Conservation (phyloP, 225 moss, liverwort and hornwort genomes). For the Climacium dendroides region DNA sequence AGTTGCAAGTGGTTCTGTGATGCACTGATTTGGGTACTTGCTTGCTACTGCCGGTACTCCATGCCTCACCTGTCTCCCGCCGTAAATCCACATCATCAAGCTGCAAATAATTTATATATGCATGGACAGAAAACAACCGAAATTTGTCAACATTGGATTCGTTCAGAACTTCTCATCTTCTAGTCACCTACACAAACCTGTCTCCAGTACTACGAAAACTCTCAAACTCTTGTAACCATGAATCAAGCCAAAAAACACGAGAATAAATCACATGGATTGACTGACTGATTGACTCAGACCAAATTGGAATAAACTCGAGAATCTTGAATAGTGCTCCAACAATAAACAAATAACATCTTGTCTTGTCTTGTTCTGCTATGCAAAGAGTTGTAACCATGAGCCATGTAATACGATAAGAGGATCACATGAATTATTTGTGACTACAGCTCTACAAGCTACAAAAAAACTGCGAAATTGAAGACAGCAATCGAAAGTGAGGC, state of each 20-base stretch:
- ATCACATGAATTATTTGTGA: background rate
- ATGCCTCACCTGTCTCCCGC: constrained; percentile 47
- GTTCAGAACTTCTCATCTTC: background rate
- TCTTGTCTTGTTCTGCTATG: background rate
- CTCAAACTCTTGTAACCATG: background rate
- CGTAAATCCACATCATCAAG: constrained; percentile 51
- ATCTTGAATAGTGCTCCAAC: background rate
- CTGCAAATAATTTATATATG: constrained; percentile 31
- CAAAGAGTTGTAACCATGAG: background rate
- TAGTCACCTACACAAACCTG: background rate
- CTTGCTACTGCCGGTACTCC: constrained; percentile 12
- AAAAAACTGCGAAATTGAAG: background rate
- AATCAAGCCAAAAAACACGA: background rate
- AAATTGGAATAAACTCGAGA: background rate
- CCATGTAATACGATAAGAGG: background rate
- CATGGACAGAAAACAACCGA: constrained; percentile 20
- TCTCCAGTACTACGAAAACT: background rate
- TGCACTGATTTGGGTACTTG: constrained; percentile 21
- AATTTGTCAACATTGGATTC: background rate
- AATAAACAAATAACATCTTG: background rate
- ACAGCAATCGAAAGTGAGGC: background rate
- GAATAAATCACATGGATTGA: background rate
- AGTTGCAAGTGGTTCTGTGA: constrained; percentile 35
- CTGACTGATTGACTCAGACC: background rate
- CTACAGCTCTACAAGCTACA: background rate